Base-by-base conservation (phyloP, 352 stramenopile genomes). In the Thalassiosira hispida region DNA sequence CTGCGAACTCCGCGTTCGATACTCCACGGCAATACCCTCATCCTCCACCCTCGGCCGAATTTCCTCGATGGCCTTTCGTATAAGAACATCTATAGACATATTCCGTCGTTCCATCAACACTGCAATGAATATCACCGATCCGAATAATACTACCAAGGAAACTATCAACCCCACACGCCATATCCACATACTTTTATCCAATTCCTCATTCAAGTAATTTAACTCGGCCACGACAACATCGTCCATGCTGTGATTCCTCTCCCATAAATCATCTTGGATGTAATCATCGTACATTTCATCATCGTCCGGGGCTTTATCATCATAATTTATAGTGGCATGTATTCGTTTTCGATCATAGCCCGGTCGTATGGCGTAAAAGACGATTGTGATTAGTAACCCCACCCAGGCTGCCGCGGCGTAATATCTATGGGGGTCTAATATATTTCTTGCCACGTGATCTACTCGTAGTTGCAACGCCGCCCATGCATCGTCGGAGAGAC, bases 401-500 rank as follows among this genome's bases (percentile, higher is more conserved):
- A 85, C 62, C 0, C 53, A 46, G 0, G 57, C 18, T n/a, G 77
- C 77, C 5, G 52, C 64, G 14, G 55, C 29, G 20, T 75, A 72
- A 23, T 70, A 79, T 44, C 77, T 51, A 72, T 86, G 79, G 1
- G 79, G 79, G 31, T 86, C 79, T n/a, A 86, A 42, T 38, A 86
- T 83, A 29, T 82, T 46, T n/a, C 79, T 47, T 27, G 79, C 79
- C 4, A 79, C 55, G 23, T 72, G 79, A 68, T 86, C 79, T 2
- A 86, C 79, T 16, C 79, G 79, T 1, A 86, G 42, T 63, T 86
- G 70, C 14, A 86, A 33, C 0, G 73, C 73, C 40, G 79, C 73
- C 79, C 79, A 86, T 0, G 63, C 52, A 62, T 86, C 79, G 46
- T 83, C 73, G 14, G 49, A 73, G 3, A 86, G 38, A 18, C 18